Base-by-base conservation (phyloP, 208 protist genomes). In the Angomonas desouzai region DNA sequence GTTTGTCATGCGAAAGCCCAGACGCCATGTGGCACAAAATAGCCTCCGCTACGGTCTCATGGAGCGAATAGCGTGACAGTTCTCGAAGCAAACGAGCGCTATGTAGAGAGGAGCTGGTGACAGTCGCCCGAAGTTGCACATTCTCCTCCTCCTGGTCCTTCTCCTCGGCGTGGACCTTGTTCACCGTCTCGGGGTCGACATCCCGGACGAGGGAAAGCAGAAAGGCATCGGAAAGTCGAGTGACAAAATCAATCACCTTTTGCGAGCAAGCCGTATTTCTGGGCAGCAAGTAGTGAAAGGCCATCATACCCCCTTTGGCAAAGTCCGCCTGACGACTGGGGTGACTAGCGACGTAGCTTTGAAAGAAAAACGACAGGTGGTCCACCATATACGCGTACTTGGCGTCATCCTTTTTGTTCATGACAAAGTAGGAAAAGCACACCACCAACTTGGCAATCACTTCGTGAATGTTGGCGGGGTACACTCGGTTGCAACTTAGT, bases 401-500 rank as follows among this genome's bases (percentile, higher is more conserved):
- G 67, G 32, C 60, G 71, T 28, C 51, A 25, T 68, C 56, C 51
- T 79, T 79, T 49, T 64, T 66, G 29, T 76, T 56, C 53, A 77
- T 80, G 67, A 92, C 85, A 4, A 89, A 62, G 28, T 34, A 32
- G 11, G 25, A 6, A 29, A 36, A 36, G 18, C 7, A 57, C 4
- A 57, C 23, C 10, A 90, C 76, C 57, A 96, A 79, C 48, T 83
- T 62, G 16, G 81, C 72, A 18, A 96, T 61, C 3, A 93, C 69
- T 27, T 77, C 64, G 43, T 76, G 70, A 33, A 88, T 72, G 22
- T 68, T 59, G 2, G 79, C 75, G 2, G 67, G 57, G 7, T 85
- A 82, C 20, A 96, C 62, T 30, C 90, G 90, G 63, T 93, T 96
- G 71, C 83, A 88, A 51, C 83, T 91, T 20, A 96, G 74, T 48